A percentile compares a stretch with the other conserved stretches of the same genome.
These are phyloP conservation scores for Corchorus olitorius DNA, from an alignment of 345 rosid genomes.

Conservation along the genomic window DNA sequence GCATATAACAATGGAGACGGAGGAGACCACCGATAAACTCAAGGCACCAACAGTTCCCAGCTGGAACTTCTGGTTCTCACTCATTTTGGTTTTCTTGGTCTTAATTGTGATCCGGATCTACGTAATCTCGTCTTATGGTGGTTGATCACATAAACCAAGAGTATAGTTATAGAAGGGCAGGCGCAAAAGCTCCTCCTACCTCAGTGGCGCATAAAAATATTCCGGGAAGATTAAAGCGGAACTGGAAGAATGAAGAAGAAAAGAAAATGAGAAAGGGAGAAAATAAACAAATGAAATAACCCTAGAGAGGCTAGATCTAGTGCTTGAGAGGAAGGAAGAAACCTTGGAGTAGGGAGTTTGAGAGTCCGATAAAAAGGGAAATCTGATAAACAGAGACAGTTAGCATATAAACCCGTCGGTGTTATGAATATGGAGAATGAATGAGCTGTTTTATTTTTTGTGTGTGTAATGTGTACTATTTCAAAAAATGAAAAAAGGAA, in stretches of 20 bases:
- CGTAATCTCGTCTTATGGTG: neutral
- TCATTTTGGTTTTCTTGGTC: slow-evolving; percentile 50
- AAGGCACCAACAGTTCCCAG: slow-evolving; percentile 93
- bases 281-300: slow-evolving; percentile 21
- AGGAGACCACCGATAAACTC: slow-evolving; percentile 96
- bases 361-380: neutral
- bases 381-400: slow-evolving; percentile 16
- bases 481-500: neutral
- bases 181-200: neutral
- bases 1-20: slow-evolving; percentile 98
- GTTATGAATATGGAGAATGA: neutral
- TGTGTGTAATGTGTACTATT: neutral
- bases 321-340: slow-evolving; percentile 26
- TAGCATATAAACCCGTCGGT: neutral
- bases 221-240: slow-evolving; percentile 23
- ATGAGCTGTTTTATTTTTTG: neutral
- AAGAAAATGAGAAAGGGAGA: slow-evolving; percentile 3
- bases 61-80: slow-evolving; percentile 89
- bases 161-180: neutral
- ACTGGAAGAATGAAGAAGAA: slow-evolving; percentile 27
- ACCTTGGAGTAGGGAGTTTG: no score
- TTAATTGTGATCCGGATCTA: slow-evolving; percentile 54
- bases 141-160: neutral
- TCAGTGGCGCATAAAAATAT: slow-evolving; percentile 23
- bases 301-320: slow-evolving; percentile 57